phyloP scores from a whole-genome alignment of 257 asterid genomes.

The Solanum etuberosum region DNA sequence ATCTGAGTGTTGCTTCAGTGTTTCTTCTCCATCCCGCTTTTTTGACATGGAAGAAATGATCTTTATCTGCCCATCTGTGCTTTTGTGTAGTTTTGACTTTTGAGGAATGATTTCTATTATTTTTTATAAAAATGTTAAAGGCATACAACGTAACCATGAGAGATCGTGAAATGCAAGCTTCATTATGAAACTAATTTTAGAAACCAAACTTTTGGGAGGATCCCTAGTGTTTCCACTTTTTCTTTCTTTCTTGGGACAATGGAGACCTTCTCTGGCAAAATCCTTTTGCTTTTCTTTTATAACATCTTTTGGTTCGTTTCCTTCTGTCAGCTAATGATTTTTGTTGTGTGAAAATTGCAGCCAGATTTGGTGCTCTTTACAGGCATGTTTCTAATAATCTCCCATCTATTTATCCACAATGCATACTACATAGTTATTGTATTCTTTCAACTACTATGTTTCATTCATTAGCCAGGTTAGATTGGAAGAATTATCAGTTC shows the following conservation, averaged over 20 bases:
- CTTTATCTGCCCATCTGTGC: not conserved
- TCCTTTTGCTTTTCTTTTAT: not conserved
- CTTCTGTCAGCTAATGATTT: conserved; percentile 12
- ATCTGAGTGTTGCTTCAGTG: not conserved
- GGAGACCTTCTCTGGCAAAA: not conserved
- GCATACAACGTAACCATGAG: not conserved
- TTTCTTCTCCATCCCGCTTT: not conserved
- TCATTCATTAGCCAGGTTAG: not conserved
- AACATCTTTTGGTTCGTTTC: not conserved
- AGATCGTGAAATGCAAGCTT: not conserved
- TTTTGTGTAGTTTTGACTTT: not conserved
- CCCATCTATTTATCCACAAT: not conserved
- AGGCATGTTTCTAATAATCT: conserved; percentile 50
- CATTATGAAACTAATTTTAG: not conserved
- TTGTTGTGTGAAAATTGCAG: conserved; percentile 48
- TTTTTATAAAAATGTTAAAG: not conserved
- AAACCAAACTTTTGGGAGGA: not conserved
- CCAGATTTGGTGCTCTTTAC: conserved; percentile 94
- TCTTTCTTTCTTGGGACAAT: not conserved
- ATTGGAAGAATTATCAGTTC: not conserved
- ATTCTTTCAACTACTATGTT: not conserved
- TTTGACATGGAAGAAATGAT: not conserved
- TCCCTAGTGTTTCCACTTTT: not conserved
- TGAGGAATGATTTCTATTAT: not conserved
- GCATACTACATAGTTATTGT: not conserved